phyloP scores from a whole-genome alignment of 306 rosid species.

The Castanea mollissima region DNA sequence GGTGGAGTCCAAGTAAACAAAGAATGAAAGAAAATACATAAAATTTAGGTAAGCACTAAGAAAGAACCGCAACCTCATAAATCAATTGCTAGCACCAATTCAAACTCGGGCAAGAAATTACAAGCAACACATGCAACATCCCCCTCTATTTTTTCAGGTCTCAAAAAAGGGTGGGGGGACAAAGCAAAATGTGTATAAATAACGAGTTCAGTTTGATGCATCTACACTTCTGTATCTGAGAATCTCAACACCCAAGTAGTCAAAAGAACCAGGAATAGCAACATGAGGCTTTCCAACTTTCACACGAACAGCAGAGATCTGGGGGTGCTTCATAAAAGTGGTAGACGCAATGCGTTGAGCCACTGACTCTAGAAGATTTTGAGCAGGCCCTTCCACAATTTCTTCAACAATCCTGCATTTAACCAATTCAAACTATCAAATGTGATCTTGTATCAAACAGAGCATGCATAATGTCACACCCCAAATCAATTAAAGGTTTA shows the following conservation, averaged over 20 bases:
- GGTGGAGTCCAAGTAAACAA: too few species aligned
- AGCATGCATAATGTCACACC: background rate
- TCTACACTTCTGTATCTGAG: conserved; percentile 53
- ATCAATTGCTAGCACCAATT: too few species aligned
- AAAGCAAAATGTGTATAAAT: background rate
- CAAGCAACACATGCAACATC: too few species aligned
- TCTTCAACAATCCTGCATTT: conserved; percentile 64
- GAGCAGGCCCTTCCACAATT: conserved; percentile 65
- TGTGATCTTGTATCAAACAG: background rate
- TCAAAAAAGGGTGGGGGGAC: too few species aligned
- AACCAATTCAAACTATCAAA: conserved; percentile 17
- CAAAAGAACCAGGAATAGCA: conserved; percentile 68
- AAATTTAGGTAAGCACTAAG: too few species aligned
- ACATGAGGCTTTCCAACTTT: conserved; percentile 88
- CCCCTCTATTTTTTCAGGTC: too few species aligned
- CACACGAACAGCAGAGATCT: conserved; percentile 74
- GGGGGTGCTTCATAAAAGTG: conserved; percentile 37
- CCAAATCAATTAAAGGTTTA: too few species aligned
- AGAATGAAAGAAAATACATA: too few species aligned
- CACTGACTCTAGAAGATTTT: conserved; percentile 75
- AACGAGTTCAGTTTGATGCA: conserved; percentile 17
- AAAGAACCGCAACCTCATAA: too few species aligned
- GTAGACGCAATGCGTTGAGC: conserved; percentile 65
- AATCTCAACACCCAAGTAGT: conserved; percentile 86
- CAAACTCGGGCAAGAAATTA: too few species aligned